These are phyloP conservation scores for Heritiera littoralis DNA, from an alignment of 345 rosid species.

Conservation along the genomic window DNA sequence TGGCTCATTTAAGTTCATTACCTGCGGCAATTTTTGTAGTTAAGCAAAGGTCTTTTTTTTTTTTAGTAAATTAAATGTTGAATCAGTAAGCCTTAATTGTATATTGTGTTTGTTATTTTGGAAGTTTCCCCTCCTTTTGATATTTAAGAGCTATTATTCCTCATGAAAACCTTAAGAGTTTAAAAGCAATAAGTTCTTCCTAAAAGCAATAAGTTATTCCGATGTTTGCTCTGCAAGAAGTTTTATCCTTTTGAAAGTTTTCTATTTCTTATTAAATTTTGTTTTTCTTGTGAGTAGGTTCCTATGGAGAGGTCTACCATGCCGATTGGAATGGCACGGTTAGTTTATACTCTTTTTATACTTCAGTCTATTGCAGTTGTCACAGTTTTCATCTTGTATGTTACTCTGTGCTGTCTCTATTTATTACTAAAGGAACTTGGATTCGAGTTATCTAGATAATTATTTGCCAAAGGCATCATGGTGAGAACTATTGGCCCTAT, in stretches of 20 bases:
- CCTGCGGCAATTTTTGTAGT: conserved; percentile 6
- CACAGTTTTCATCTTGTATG: conserved; percentile 3
- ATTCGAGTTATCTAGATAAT: neutral
- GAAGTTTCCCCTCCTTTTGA: neutral
- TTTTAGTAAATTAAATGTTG: neutral
- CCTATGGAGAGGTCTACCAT: conserved; percentile 97
- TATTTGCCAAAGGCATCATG: conserved; percentile 11
- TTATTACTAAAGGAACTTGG: neutral
- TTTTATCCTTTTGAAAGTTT: conserved; percentile 16
- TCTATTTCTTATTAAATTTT: conserved; percentile 23
- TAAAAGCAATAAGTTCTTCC: conserved; percentile 15
- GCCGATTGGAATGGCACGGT: conserved; percentile 99
- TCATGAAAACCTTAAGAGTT: neutral
- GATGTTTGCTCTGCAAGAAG: neutral
- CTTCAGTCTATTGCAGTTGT: neutral
- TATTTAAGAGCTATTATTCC: neutral
- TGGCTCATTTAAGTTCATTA: neutral
- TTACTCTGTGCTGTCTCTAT: neutral
- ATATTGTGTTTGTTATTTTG: neutral
- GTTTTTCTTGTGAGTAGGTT: conserved; percentile 54
- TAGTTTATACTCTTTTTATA: conserved; percentile 36
- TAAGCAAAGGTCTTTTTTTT: neutral
- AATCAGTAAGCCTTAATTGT: neutral
- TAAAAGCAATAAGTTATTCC: conserved; percentile 16
- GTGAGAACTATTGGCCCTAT: neutral